These are phyloP conservation scores for Colletotrichum sansevieriae DNA, from an alignment of 2,329 filamentous ascomycete genomes.

Conservation along the genomic window DNA sequence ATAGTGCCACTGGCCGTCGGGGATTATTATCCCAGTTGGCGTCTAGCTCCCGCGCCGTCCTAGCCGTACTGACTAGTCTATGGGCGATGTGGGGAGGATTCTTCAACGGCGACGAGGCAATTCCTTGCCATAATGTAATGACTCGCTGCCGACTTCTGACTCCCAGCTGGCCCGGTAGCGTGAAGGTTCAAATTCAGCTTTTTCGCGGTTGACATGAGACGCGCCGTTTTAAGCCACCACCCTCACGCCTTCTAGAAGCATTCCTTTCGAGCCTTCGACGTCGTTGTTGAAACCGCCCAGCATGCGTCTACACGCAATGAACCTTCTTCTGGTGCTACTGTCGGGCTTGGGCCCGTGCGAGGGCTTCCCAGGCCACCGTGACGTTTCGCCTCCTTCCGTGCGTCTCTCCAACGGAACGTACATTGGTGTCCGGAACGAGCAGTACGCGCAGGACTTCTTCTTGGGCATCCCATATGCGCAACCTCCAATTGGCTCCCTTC, in stretches of 20 bases:
- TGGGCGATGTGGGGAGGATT: neutral
- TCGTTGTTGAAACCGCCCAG: slow-evolving; percentile 22
- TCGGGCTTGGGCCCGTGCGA: slow-evolving; percentile 28
- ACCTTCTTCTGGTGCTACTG: slow-evolving; percentile 32
- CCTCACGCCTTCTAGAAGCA: slow-evolving; percentile 12
- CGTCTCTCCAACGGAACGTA: slow-evolving; percentile 51
- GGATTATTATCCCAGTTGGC: slow-evolving; percentile 19
- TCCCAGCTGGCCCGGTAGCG: slow-evolving; percentile 1
- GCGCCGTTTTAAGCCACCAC: slow-evolving; percentile 19
- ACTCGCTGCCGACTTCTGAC: neutral
- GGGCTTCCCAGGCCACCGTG: slow-evolving; percentile 12
- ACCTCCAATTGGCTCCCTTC: slow-evolving; percentile 67
- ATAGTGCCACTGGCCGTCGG: slow-evolving; percentile 2
- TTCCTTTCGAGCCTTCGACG: slow-evolving; percentile 15
- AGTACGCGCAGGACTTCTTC: slow-evolving; percentile 68
- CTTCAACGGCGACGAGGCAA: slow-evolving; percentile 14
- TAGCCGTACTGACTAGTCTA: neutral
- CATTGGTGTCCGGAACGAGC: slow-evolving; percentile 53
- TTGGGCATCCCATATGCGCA: slow-evolving; percentile 74
- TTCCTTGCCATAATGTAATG: slow-evolving; percentile 13
- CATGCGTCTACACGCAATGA: slow-evolving; percentile 32
- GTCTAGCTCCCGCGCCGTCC: slow-evolving; percentile 7
- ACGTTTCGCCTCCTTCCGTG: slow-evolving; percentile 32
- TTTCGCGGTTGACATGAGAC: slow-evolving; percentile 19
- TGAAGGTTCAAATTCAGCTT: slow-evolving; percentile 9